Conservation (phyloP, 352 stramenopile species). For the Peronospora belbahrii region DNA sequence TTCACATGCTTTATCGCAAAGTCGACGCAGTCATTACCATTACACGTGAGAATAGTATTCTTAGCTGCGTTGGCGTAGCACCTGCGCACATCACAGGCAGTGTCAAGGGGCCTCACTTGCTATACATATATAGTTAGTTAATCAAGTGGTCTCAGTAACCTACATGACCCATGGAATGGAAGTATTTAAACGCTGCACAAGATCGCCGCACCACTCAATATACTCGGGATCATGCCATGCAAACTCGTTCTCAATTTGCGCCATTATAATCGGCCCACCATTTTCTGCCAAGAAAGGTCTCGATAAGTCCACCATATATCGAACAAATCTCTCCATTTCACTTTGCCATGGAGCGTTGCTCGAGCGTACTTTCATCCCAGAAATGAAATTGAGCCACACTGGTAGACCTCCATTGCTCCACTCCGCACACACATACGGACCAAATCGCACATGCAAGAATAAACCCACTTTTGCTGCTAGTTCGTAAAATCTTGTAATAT, state of each 20-base stretch:
- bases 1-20: slow-evolving; percentile 45
- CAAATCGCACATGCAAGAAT: slow-evolving; percentile 67
- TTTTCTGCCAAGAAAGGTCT: slow-evolving; percentile 52
- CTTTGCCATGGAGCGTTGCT: slow-evolving; percentile 31
- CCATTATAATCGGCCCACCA: slow-evolving; percentile 64
- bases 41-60: slow-evolving; percentile 65
- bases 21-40: slow-evolving; percentile 55
- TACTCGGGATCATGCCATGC: slow-evolving; percentile 41
- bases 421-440: slow-evolving; percentile 59
- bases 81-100: slow-evolving; percentile 8
- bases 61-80: slow-evolving; percentile 55
- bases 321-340: slow-evolving; percentile 58
- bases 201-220: slow-evolving; percentile 44
- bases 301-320: slow-evolving; percentile 53
- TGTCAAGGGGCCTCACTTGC: neutral
- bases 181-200: slow-evolving; percentile 45
- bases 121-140: neutral
- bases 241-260: slow-evolving; percentile 70
- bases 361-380: slow-evolving; percentile 37
- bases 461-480: slow-evolving; percentile 40
- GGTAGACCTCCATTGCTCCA: slow-evolving; percentile 60
- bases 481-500: slow-evolving; percentile 61
- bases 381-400: slow-evolving; percentile 52
- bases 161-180: slow-evolving; percentile 73
- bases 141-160: slow-evolving; percentile 3